A percentile compares a stretch with the other conserved stretches of the same genome.
These are phyloP conservation scores for Penicillium sp. DNA, from an alignment of 2,329 filamentous ascomycete species.

Conservation along the genomic window DNA sequence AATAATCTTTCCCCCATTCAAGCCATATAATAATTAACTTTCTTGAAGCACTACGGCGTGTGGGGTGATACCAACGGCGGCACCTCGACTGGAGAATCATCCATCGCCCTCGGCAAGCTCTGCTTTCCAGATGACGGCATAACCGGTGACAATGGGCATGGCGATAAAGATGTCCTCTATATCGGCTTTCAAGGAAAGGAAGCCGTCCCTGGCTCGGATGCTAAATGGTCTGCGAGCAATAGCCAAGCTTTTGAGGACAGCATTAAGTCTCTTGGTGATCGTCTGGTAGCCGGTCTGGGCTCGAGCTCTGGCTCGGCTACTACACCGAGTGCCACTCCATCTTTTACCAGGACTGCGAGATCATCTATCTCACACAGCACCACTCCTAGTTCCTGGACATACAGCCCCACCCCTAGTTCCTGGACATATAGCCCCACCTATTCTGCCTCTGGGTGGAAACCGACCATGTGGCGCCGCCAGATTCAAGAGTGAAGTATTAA, in stretches of 20 bases:
- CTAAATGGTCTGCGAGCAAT: slow-evolving; percentile 57
- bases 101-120: slow-evolving; percentile 61
- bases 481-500: too few species aligned
- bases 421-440: too few species aligned
- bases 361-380: too few species aligned
- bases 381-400: too few species aligned
- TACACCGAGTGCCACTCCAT: too few species aligned
- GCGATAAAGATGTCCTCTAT: slow-evolving; percentile 63
- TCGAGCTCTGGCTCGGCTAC: too few species aligned
- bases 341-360: too few species aligned
- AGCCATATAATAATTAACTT: too few species aligned
- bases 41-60: slow-evolving; percentile 63
- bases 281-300: slow-evolving; percentile 49
- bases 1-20: background rate
- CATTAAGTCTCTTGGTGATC: slow-evolving; percentile 56
- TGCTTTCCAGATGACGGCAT: slow-evolving; percentile 59
- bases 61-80: slow-evolving; percentile 67
- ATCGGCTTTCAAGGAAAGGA: slow-evolving; percentile 63
- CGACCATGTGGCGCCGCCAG: too few species aligned
- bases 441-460: too few species aligned
- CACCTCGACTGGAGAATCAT: slow-evolving; percentile 60
- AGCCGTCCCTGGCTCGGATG: slow-evolving; percentile 61
- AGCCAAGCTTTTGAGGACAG: slow-evolving; percentile 47
- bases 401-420: too few species aligned
- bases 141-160: slow-evolving; percentile 61